A percentile compares a stretch with the other conserved stretches of the same genome.
phyloP scores from a whole-genome alignment of 495 filamentous ascomycete genomes.

The Xylaria curta region DNA sequence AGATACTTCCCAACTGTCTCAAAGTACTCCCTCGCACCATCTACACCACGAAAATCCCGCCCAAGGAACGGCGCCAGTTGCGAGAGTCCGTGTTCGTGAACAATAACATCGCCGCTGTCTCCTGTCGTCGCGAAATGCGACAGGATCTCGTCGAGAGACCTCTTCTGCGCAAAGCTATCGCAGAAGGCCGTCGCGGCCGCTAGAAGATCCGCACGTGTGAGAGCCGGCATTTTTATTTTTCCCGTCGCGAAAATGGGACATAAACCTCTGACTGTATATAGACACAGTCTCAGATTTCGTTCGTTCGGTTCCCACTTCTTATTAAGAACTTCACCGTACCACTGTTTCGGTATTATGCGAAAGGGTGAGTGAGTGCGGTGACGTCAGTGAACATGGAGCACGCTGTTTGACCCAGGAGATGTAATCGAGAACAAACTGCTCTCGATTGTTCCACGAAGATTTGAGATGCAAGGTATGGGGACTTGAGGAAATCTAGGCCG shows the following conservation, averaged over 20 bases:
- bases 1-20: slow-evolving; percentile 48
- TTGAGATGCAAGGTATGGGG: neutral
- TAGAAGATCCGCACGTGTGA: slow-evolving; percentile 48
- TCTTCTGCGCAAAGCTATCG: slow-evolving; percentile 50
- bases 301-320: neutral
- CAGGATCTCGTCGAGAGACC: slow-evolving; percentile 46
- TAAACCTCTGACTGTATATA: neutral
- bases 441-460: neutral
- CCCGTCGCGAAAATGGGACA: neutral
- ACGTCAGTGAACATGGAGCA: slow-evolving; percentile 13
- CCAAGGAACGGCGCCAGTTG: slow-evolving; percentile 64
- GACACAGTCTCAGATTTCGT: neutral
- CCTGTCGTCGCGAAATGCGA: slow-evolving; percentile 49
- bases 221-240: slow-evolving; percentile 1
- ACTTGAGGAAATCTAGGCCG: neutral
- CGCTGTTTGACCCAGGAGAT: neutral
- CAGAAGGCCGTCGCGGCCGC: slow-evolving; percentile 53
- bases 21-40: slow-evolving; percentile 59
- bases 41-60: slow-evolving; percentile 56
- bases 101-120: slow-evolving; percentile 31
- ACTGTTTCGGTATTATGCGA: neutral
- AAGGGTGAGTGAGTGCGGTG: neutral
- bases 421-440: neutral
- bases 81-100: slow-evolving; percentile 63
- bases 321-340: neutral